Evolutionary conservation across 805 yeast genomes (phyloP), one percentile per base, ranked within the genome.

Genomic region (Myxozyma monticola): DNA sequence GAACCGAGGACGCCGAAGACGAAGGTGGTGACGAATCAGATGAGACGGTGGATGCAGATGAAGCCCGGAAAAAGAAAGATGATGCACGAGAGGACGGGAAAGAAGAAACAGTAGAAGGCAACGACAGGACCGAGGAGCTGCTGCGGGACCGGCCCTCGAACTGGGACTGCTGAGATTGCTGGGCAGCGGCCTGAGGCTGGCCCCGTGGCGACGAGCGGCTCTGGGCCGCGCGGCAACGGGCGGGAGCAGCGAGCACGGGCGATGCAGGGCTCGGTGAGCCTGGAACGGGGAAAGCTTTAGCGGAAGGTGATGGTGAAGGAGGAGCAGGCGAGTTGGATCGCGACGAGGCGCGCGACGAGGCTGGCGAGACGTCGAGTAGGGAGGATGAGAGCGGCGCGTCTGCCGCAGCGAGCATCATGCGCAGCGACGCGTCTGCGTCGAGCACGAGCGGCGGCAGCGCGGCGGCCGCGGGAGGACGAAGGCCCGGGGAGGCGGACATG

Each of bases 1-100:
- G 28, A 14, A 48, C 44, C 9, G 55, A 49, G 18, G 57, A 49
- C 14, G 54, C 43, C 18, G 55, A 37, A 17, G 57, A 53, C 15
- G 54, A 37, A 10, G 57, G 38, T 25, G 48, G 33, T 5, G 49
- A 30, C 20, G 46, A 38, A 5, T 45, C n/a, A 4, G 54, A 29
- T n/a, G 57, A 49, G 24, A 34, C n/a, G 14, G 44, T 43, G 14
- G 56, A 45, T 5, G 53, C 24, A 18, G 48, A 7, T 15, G 49
- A 34, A 8, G 51, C 30, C 31, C 37, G 43, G 29, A 44, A 51
- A 25, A 33, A 38, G 48, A 38, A 40, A 30, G 48, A 30, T 7
- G 49, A 37, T 15, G 49, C 49, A 43, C 37, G 37, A 15, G 31
- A 15, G 36, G 35, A n/a, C 10, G 41, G 41, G 18, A 28, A 36